Conservation (phyloP, 2,329 filamentous ascomycete genomes). For the Blumeria hordei region DNA sequence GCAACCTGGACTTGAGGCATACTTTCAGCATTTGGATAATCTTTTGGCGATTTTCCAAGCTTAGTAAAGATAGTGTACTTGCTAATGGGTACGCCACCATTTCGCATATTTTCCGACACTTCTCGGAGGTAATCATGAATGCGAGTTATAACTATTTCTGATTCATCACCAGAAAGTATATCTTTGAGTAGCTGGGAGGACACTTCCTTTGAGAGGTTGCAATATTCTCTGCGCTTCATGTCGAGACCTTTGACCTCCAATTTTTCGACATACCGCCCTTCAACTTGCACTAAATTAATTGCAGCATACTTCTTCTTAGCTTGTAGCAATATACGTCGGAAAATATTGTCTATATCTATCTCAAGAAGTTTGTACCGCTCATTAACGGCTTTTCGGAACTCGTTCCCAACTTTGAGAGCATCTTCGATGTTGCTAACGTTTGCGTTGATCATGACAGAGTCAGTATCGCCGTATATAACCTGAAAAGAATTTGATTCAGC, state of each 20-base stretch:
- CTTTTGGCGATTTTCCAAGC: slow-evolving; percentile 76
- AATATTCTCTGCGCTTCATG: slow-evolving; percentile 95
- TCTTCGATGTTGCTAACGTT: slow-evolving; percentile 85
- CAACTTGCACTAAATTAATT: slow-evolving; percentile 72
- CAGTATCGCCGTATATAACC: slow-evolving; percentile 96
- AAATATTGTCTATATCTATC: slow-evolving; percentile 96
- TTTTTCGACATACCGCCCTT: slow-evolving; percentile 79
- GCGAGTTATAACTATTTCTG: slow-evolving; percentile 64
- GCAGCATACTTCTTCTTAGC: slow-evolving; percentile 99
- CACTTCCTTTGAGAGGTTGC: slow-evolving; percentile 81
- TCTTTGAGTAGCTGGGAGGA: slow-evolving; percentile 79
- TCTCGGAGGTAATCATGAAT: slow-evolving; percentile 86
- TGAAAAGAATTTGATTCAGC: slow-evolving; percentile 77
- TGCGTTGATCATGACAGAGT: slow-evolving; percentile 99
- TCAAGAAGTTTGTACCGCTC: slow-evolving; percentile 79
- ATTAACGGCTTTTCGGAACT: slow-evolving; percentile 91
- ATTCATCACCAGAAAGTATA: slow-evolving; percentile 80
- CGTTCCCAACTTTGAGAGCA: slow-evolving; percentile 71
- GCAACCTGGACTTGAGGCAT: slow-evolving; percentile 98
- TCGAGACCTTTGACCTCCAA: slow-evolving; percentile 96
- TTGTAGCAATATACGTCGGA: slow-evolving; percentile 75
- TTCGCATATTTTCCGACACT: slow-evolving; percentile 67
- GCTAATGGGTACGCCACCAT: slow-evolving; percentile 43
- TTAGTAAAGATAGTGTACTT: slow-evolving; percentile 98
- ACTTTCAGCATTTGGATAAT: slow-evolving; percentile 80